Base-by-base conservation (phyloP, 768 basidiomycete genomes). In the Postia placenta region DNA sequence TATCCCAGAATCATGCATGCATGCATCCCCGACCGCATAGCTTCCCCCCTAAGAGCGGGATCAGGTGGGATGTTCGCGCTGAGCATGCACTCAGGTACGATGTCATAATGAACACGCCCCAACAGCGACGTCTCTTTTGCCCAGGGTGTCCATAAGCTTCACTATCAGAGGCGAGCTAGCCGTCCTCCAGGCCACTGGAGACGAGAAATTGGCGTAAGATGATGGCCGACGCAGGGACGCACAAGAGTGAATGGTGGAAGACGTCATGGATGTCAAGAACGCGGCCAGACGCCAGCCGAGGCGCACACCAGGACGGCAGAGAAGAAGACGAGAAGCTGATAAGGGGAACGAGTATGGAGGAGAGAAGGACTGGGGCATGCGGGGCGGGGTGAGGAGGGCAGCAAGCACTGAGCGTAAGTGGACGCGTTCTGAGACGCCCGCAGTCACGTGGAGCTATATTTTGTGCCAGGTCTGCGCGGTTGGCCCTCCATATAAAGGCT, bases 321-420 rank as follows among this genome's bases (percentile, higher is more conserved):
- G 38, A 39, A n/a, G 38, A 39, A n/a, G 38, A 7, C 9, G 38
- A 22, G 38, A 45, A 20, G 20, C 12, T 19, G 45, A 19, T 35
- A 45, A 35, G 30, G 45, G 45, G 45, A 45, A 30, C 45, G 45
- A 36, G 45, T 45, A 17, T 20, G 24, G 28, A 45, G 33, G 25
- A 45, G 45, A 36, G 45, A 45, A 30, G 45, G 45, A 44, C 45
- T n/a, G 25, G 28, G 27, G 33, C 45, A 45, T 45, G 45, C n/a
- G 33, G 19, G 45, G 45, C 30, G 28, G 45, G 36, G 45, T 45
- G 45, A 33, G 33, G 19, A n/a, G 11, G n/a, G 33, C 33, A 35
- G 42, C 25, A 44, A 26, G 15, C 42, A 30, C 28, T n/a, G 30
- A 28, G 45, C 42, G 22, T 26, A 23, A 22, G 42, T 43, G 38